Conservation (phyloP, 257 asterid species). For the Ballota nigra region DNA sequence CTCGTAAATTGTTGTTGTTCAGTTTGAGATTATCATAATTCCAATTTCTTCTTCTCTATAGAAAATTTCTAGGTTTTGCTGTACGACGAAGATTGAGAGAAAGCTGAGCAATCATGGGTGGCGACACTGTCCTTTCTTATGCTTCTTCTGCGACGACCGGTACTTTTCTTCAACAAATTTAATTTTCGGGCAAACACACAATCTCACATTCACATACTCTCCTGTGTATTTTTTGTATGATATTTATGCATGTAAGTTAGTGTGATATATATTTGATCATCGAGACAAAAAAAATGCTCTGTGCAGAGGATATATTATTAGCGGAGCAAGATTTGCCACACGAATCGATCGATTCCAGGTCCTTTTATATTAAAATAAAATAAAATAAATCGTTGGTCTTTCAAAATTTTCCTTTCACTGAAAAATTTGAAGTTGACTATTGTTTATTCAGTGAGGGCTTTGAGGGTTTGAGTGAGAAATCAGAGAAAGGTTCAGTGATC, state of each 20-base stretch:
- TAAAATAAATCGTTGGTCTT: background rate
- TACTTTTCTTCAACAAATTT: too few relatives aligned
- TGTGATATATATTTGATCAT: background rate
- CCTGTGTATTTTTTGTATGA: background rate
- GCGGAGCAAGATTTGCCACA: slow-evolving; percentile 21
- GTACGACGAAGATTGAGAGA: too few relatives aligned
- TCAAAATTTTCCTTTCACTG: background rate
- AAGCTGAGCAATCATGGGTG: too few relatives aligned
- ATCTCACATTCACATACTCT: background rate
- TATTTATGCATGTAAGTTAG: background rate
- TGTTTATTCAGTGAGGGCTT: slow-evolving; percentile 29
- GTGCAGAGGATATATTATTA: slow-evolving; percentile 47
- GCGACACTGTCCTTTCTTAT: too few relatives aligned
- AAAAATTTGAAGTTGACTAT: background rate
- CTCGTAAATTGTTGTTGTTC: too few relatives aligned
- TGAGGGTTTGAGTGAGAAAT: slow-evolving; percentile 22
- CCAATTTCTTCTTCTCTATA: too few relatives aligned
- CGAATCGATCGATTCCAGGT: slow-evolving; percentile 37
- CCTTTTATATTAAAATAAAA: slow-evolving; percentile 4
- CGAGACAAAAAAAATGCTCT: background rate
- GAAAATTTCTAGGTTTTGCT: too few relatives aligned
- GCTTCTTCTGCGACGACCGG: too few relatives aligned
- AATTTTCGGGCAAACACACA: background rate
- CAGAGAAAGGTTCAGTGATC: slow-evolving; percentile 26
- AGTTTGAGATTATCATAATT: too few relatives aligned